phyloP scores from a whole-genome alignment of 768 basidiomycete species.

The Termitomyces titanicus region DNA sequence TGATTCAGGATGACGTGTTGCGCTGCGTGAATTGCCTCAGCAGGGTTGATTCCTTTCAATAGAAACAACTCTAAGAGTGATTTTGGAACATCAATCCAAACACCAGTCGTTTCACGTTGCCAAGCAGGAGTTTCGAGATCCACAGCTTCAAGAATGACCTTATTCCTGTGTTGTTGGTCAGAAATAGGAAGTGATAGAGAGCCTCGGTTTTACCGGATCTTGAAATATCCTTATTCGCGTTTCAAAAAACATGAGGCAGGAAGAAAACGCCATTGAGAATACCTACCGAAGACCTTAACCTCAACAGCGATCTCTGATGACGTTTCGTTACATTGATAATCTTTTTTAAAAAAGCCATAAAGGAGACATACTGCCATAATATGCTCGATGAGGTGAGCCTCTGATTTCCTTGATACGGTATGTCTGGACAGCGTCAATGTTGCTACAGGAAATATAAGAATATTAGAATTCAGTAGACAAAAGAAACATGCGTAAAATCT shows the following conservation, averaged over 20 bases:
- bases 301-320: slow-evolving; percentile 54
- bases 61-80: slow-evolving; percentile 49
- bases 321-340: not conserved
- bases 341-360: not conserved
- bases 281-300: slow-evolving; percentile 72
- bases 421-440: slow-evolving; percentile 76
- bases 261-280: not conserved
- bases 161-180: slow-evolving; percentile 37
- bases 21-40: slow-evolving; percentile 83
- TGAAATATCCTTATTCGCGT: slow-evolving; percentile 61
- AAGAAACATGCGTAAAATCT: slow-evolving; percentile 64
- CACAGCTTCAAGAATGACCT: slow-evolving; percentile 68
- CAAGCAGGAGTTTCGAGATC: slow-evolving; percentile 77
- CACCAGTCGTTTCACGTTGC: slow-evolving; percentile 67
- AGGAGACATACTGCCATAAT: slow-evolving; percentile 64
- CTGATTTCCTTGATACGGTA: slow-evolving; percentile 68
- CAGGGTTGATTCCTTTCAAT: slow-evolving; percentile 55
- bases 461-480: not conserved
- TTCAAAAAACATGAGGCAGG: not conserved
- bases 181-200: not conserved
- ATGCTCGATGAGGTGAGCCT: slow-evolving; percentile 49
- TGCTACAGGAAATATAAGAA: slow-evolving; percentile 34
- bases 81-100: slow-evolving; percentile 75
- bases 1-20: slow-evolving; percentile 80
- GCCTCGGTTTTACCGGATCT: slow-evolving; percentile 50